Evolutionary conservation across 176 grass and related monocot genomes (phyloP), one percentile per base, ranked within the genome.

Genomic region (Oropetium thomaeum): DNA sequence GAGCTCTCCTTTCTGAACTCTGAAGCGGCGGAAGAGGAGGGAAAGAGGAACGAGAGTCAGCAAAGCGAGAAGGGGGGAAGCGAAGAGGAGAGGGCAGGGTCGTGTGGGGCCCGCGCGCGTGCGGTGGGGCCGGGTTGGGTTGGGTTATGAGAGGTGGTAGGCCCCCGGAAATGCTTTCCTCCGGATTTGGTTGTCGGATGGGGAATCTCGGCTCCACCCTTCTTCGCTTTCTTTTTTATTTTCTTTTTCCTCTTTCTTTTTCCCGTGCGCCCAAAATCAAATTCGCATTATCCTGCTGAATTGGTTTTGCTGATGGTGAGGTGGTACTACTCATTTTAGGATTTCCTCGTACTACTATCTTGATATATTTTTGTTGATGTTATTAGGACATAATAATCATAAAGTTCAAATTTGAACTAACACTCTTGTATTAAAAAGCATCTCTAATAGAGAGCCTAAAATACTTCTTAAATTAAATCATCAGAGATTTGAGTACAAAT

Each of bases 111-210:
- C 79, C 75, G 10, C 34, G 65, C 76, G 80, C 84, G 84, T 84
- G 88, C 70, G 70, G 76, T 73, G 80, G 80, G 89, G 22, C 68
- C 83, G 9, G 81, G 16, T 40, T 44, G 39, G 75, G n/a, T n/a
- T n/a, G n/a, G 76, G 89, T n/a, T 43, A 58, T 26, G 41, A 19
- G 29, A 63, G 22, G 51, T 85, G 75, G 68, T 58, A 69, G 75
- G 83, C 4, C 69, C 52, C 9, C 16, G 71, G 28, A 69, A 85
- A 85, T 85, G 81, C 85, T 89, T 84, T 89, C 70, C 84, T 69
- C 69, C 30, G 76, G 91, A 93, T 93, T 93, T 90, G 73, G 67
- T 67, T 90, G 87, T 90, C 90, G 87, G 83, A 45, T 17, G 71
- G 73, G 73, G 81, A 84, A 84, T 78, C 80, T 87, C 70, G 30